Conservation (phyloP, 2,329 filamentous ascomycete genomes). For the Verticillium alfalfae region DNA sequence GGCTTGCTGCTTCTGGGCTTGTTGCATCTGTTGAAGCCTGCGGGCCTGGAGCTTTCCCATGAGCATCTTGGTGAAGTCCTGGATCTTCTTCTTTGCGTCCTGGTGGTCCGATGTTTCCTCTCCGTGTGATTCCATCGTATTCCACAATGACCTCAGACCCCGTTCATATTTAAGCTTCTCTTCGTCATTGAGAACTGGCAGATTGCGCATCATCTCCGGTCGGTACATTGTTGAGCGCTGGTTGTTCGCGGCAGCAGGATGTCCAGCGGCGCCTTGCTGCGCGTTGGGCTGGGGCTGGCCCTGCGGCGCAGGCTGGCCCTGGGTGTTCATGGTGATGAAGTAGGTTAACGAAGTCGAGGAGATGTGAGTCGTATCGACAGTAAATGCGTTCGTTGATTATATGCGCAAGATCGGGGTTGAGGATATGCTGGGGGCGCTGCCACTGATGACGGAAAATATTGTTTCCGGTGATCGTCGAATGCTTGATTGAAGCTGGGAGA, state of each 20-base stretch:
- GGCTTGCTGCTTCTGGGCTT: constrained; percentile 21
- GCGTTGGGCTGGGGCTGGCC: constrained; percentile 12
- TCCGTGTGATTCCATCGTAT: constrained; percentile 40
- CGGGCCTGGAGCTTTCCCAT: constrained; percentile 40
- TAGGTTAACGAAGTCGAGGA: neutral
- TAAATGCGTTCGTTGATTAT: too few species aligned
- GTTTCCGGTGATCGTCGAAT: neutral
- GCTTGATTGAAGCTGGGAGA: neutral
- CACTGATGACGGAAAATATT: neutral
- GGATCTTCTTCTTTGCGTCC: constrained; percentile 50
- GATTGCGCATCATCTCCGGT: constrained; percentile 44
- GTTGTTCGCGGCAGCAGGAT: constrained; percentile 12
- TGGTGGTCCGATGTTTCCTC: constrained; percentile 43
- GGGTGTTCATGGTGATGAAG: constrained; percentile 10
- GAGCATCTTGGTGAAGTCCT: constrained; percentile 56
- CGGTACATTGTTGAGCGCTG: constrained; percentile 37
- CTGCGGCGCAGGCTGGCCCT: constrained; percentile 14
- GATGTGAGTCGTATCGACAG: neutral
- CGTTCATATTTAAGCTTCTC: constrained; percentile 56
- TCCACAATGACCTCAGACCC: constrained; percentile 50
- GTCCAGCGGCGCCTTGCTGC: constrained; percentile 16
- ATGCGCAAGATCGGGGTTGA: neutral
- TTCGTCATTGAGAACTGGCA: constrained; percentile 44
- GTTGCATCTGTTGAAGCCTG: constrained; percentile 25
- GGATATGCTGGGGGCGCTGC: neutral